phyloP scores from a whole-genome alignment of 2,329 filamentous ascomycete genomes.

The Paecilomyces sp. region DNA sequence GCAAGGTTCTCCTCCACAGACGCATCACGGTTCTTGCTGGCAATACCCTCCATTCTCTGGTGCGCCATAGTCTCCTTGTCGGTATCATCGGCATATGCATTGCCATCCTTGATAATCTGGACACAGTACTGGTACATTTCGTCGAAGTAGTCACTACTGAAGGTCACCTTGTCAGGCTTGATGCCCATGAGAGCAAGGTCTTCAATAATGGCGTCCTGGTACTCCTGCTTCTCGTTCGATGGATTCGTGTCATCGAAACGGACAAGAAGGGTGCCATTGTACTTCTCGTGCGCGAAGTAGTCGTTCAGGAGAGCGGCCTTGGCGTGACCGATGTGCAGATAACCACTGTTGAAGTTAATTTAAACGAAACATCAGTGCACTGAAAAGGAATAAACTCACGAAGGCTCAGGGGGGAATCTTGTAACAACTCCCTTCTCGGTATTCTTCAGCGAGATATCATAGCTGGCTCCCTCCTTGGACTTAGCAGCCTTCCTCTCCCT shows the following conservation, averaged over 20 bases:
- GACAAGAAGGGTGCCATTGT: conserved; percentile 82
- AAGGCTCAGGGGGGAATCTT: conserved; percentile 89
- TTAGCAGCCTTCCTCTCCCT: conserved; percentile 62
- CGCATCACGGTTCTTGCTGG: conserved; percentile 73
- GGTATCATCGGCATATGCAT: conserved; percentile 93
- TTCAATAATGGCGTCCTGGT: conserved; percentile 85
- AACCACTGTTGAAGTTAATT: conserved; percentile 45
- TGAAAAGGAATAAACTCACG: conserved; percentile 44
- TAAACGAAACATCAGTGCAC: not conserved
- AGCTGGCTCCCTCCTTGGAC: conserved; percentile 74
- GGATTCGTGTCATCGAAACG: conserved; percentile 98
- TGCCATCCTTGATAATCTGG: conserved; percentile 74
- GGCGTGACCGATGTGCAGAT: conserved; percentile 91
- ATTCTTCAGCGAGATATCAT: conserved; percentile 79
- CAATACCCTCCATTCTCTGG: conserved; percentile 75
- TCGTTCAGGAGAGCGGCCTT: conserved; percentile 92
- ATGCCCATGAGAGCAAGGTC: conserved; percentile 89
- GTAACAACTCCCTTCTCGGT: conserved; percentile 85
- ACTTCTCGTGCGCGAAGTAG: conserved; percentile 91
- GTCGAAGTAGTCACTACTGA: conserved; percentile 94
- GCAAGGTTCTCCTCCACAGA: conserved; percentile 75
- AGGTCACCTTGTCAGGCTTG: conserved; percentile 76
- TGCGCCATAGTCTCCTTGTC: conserved; percentile 80
- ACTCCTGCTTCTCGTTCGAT: conserved; percentile 94
- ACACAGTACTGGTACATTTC: conserved; percentile 81